phyloP scores from a whole-genome alignment of 306 rosid genomes.

The Citrullus mucosospermus region DNA sequence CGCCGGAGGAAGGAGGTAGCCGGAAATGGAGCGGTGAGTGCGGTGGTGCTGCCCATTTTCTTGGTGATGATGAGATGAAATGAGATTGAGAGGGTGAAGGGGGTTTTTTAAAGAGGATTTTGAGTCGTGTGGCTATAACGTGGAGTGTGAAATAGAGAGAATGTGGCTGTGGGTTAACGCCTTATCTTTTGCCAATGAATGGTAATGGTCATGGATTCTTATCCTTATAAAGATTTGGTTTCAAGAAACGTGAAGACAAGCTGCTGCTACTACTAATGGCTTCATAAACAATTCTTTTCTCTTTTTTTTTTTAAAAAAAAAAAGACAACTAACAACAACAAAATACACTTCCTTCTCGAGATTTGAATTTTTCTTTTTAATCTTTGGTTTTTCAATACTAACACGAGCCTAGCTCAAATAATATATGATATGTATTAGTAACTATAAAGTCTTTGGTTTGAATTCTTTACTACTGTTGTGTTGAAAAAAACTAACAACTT shows the following conservation, averaged over 20 bases:
- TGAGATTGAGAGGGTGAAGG: neutral
- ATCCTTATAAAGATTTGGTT: neutral
- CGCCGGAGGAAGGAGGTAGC: constrained; percentile 46
- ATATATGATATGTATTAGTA: too few species aligned
- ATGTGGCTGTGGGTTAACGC: neutral
- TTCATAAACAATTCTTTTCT: too few species aligned
- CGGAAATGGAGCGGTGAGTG: constrained; percentile 28
- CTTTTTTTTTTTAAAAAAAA: too few species aligned
- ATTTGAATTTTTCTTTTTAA: too few species aligned
- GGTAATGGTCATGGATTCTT: neutral
- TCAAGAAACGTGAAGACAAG: neutral
- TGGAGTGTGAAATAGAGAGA: neutral
- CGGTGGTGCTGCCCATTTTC: neutral
- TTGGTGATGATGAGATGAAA: neutral
- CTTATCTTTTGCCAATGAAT: neutral
- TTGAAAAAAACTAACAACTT: too few species aligned
- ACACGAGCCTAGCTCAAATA: too few species aligned
- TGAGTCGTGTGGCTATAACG: neutral
- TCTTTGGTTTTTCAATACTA: too few species aligned
- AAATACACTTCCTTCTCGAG: too few species aligned
- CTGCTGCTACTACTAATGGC: neutral
- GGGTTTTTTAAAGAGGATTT: neutral
- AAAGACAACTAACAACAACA: too few species aligned
- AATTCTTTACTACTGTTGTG: too few species aligned
- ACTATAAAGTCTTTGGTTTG: too few species aligned